Conservation (phyloP, 768 basidiomycete genomes). For the Lyophyllum decastes region DNA sequence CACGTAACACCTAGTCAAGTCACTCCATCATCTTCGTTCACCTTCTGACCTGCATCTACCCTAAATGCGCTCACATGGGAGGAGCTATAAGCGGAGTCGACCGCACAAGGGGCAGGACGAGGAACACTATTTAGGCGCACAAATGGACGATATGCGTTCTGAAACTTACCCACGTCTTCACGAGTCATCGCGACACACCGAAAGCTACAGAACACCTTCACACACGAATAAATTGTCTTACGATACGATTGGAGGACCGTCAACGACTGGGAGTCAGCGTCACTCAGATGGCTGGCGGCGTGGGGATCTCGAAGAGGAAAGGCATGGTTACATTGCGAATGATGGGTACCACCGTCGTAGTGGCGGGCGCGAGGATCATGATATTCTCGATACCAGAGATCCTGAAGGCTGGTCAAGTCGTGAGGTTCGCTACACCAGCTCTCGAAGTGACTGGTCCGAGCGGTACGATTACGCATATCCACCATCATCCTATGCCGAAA, state of each 20-base stretch:
- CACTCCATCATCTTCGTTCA: conserved; percentile 24
- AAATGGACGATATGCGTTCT: conserved; percentile 51
- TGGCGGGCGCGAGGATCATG: conserved; percentile 50
- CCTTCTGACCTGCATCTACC: conserved; percentile 20
- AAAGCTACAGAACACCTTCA: conserved; percentile 48
- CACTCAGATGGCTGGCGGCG: conserved; percentile 53
- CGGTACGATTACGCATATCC: conserved; percentile 47
- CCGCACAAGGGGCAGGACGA: conserved; percentile 50
- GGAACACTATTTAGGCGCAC: conserved; percentile 49
- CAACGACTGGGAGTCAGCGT: conserved; percentile 54
- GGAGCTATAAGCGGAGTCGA: conserved; percentile 53
- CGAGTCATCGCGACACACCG: conserved; percentile 47
- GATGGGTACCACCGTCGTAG: conserved; percentile 49
- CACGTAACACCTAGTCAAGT: conserved; percentile 30
- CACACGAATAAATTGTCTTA: conserved; percentile 43
- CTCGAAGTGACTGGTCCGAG: conserved; percentile 50
- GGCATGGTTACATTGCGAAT: conserved; percentile 37
- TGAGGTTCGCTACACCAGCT: conserved; percentile 41
- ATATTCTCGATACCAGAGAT: conserved; percentile 42
- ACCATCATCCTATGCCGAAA: conserved; percentile 47
- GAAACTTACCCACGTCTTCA: conserved; percentile 54
- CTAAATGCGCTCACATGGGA: conserved; percentile 45
- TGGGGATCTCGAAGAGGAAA: conserved; percentile 44
- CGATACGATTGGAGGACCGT: conserved; percentile 50
- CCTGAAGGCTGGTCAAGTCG: conserved; percentile 47